Evolutionary conservation across 345 rosid species (phyloP).

Genomic region (Salix koriyanagi): DNA sequence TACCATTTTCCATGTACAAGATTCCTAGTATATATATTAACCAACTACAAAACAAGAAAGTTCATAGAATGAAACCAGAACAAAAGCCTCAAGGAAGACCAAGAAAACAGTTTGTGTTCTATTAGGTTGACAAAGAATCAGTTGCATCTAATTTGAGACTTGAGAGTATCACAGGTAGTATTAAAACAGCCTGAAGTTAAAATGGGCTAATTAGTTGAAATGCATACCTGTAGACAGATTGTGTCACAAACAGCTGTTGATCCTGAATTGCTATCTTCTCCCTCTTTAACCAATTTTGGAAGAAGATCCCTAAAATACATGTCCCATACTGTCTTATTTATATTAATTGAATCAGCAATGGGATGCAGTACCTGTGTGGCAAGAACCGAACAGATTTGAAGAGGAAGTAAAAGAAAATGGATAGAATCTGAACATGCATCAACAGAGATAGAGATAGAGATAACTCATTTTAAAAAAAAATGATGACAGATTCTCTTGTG

Average conservation of each 20-base stretch:
- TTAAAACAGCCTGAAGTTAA: background rate
- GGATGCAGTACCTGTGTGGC: constrained; percentile 65
- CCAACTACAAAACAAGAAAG: background rate
- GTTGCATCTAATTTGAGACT: background rate
- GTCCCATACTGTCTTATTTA: constrained; percentile 72
- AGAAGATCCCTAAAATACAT: constrained; percentile 80
- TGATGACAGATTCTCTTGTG: background rate
- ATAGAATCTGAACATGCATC: background rate
- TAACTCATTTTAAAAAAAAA: background rate
- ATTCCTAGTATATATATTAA: background rate
- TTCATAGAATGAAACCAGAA: background rate
- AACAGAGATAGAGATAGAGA: background rate
- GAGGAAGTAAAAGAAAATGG: background rate
- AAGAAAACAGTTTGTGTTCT: background rate
- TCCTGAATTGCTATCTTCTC: constrained; percentile 89
- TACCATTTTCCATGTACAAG: no score
- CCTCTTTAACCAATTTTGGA: constrained; percentile 70
- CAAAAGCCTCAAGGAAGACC: background rate
- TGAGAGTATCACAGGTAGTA: background rate
- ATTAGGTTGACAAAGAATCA: background rate
- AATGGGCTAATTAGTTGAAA: background rate
- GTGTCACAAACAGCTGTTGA: constrained; percentile 95
- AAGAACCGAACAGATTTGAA: background rate
- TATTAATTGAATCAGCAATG: constrained; percentile 64
- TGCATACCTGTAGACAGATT: constrained; percentile 65